These are phyloP conservation scores for Fusarium foetens DNA, from an alignment of 2,329 filamentous ascomycete genomes.

Conservation along the genomic window DNA sequence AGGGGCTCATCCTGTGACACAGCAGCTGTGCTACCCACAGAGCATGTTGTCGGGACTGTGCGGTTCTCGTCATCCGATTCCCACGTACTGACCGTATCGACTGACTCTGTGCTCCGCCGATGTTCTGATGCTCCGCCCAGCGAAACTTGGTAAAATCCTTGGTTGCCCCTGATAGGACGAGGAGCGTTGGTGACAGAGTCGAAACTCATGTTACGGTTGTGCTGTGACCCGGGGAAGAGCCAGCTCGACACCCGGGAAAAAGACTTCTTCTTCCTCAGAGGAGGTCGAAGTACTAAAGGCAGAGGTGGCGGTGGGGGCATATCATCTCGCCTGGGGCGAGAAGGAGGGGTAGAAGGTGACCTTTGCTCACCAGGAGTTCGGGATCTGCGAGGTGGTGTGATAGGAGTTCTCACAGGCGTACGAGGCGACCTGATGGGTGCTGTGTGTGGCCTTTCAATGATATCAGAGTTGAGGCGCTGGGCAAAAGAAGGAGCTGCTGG, in stretches of 20 bases:
- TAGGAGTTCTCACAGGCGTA: conserved; percentile 46
- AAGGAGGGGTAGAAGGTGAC: conserved; percentile 43
- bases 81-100: conserved; percentile 62
- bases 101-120: conserved; percentile 57
- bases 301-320: conserved; percentile 64
- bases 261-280: conserved; percentile 73
- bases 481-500: conserved; percentile 67
- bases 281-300: conserved; percentile 68
- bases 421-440: conserved; percentile 50
- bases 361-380: conserved; percentile 47
- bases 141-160: conserved; percentile 69
- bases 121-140: conserved; percentile 46
- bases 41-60: conserved; percentile 61
- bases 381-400: conserved; percentile 43
- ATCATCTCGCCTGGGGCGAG: conserved; percentile 46
- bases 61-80: conserved; percentile 57
- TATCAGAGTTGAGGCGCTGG: conserved; percentile 62
- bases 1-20: conserved; percentile 53
- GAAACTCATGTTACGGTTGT: conserved; percentile 54
- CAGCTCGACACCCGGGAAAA: conserved; percentile 71
- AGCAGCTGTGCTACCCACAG: conserved; percentile 58
- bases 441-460: conserved; percentile 49
- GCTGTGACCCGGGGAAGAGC: conserved; percentile 60
- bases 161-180: conserved; percentile 59
- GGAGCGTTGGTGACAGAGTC: conserved; percentile 67